Percentiles rank a stretch among this genome's conserved stretches.
Conservation (phyloP, 2,329 filamentous ascomycete species). For the Fusarium buxicola region DNA sequence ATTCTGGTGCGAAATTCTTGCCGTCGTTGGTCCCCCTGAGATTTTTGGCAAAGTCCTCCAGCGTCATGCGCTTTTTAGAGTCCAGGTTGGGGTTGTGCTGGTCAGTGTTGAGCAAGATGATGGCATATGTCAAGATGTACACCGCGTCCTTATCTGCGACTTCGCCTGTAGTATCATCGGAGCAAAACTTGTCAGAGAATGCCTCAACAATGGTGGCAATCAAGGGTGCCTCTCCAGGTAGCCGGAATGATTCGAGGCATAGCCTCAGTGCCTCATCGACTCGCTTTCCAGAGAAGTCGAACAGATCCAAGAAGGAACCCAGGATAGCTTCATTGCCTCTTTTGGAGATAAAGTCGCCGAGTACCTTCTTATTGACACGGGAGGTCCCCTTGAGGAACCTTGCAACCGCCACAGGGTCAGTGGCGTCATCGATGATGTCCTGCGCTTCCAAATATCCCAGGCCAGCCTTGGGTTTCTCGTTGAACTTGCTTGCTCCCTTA, state of each 20-base stretch:
- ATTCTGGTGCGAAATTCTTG: slow-evolving; percentile 85
- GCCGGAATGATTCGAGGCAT: slow-evolving; percentile 90
- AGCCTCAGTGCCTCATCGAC: slow-evolving; percentile 90
- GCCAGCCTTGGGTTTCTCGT: slow-evolving; percentile 91
- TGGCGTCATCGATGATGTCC: slow-evolving; percentile 82
- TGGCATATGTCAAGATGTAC: slow-evolving; percentile 92
- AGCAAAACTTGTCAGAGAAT: slow-evolving; percentile 88
- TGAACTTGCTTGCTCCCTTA: slow-evolving; percentile 89
- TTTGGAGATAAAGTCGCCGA: slow-evolving; percentile 95
- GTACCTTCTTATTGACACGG: slow-evolving; percentile 86
- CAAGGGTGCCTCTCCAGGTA: slow-evolving; percentile 91
- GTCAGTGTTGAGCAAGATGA: slow-evolving; percentile 98
- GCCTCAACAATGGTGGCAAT: slow-evolving; percentile 92
- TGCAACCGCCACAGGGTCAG: slow-evolving; percentile 83
- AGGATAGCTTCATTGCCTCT: slow-evolving; percentile 87
- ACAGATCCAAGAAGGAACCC: slow-evolving; percentile 84
- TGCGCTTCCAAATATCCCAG: slow-evolving; percentile 87
- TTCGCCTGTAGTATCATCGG: slow-evolving; percentile 74
- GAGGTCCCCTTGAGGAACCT: slow-evolving; percentile 88
- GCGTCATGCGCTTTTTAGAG: slow-evolving; percentile 82
- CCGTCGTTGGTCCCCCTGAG: slow-evolving; percentile 90
- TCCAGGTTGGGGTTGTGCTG: slow-evolving; percentile 94
- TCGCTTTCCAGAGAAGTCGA: slow-evolving; percentile 87
- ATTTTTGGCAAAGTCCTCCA: slow-evolving; percentile 86
- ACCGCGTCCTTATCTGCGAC: slow-evolving; percentile 89